Evolutionary conservation across 164 flowering plant species (phyloP).

Genomic region (Warburgia ugandensis): DNA sequence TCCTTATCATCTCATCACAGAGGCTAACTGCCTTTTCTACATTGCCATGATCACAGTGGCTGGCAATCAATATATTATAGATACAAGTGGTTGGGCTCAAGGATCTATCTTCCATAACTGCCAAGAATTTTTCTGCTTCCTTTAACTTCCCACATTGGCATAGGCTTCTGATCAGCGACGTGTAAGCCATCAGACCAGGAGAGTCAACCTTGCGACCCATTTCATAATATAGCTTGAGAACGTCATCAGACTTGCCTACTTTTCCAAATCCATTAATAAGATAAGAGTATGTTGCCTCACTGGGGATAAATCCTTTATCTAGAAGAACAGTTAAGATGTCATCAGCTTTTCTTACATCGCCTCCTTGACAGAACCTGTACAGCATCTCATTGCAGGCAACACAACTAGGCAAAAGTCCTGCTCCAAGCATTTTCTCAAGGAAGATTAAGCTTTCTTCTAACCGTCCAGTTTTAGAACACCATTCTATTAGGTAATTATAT

Average conservation of each 20-base stretch:
- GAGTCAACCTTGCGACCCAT: constrained; percentile 45
- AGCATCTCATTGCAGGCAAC: constrained; percentile 51
- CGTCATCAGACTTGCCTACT: constrained; percentile 36
- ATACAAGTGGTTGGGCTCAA: constrained; percentile 17
- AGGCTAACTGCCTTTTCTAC: constrained; percentile 23
- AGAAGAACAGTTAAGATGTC: constrained; percentile 44
- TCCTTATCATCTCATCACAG: constrained; percentile 34
- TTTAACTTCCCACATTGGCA: constrained; percentile 37
- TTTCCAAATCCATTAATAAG: constrained; percentile 56
- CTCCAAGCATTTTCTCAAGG: constrained; percentile 50
- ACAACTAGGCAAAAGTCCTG: constrained; percentile 48
- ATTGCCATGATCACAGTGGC: constrained; percentile 29
- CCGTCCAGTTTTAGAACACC: constrained; percentile 35
- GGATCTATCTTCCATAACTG: constrained; percentile 38
- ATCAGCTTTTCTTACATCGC: constrained; percentile 42
- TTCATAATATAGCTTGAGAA: constrained; percentile 66
- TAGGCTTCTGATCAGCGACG: constrained; percentile 34
- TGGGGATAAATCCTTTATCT: constrained; percentile 60
- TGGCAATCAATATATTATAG: constrained; percentile 34
- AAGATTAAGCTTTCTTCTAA: constrained; percentile 36
- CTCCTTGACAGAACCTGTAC: constrained; percentile 30
- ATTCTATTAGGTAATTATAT: constrained; percentile 52
- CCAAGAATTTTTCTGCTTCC: constrained; percentile 56
- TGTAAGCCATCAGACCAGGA: constrained; percentile 33
- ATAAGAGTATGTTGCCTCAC: constrained; percentile 46